Evolutionary conservation across 306 rosid genomes (phyloP).

Genomic region (Cucurbita moschata): DNA sequence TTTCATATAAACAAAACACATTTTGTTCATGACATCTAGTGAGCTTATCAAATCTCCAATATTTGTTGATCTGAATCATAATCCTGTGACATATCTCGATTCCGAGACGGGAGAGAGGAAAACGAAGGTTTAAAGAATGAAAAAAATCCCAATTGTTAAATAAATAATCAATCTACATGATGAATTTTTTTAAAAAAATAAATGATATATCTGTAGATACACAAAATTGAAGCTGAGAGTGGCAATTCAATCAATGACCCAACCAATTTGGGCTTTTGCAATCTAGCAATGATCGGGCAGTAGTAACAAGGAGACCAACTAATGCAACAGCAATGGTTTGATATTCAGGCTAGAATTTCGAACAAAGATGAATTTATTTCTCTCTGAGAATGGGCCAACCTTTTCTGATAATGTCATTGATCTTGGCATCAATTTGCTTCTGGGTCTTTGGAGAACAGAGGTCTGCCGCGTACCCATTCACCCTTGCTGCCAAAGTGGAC

Average conservation of each 20-base stretch:
- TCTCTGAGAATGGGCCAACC: slow-evolving; percentile 95
- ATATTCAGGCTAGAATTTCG: background rate
- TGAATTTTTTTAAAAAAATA: background rate
- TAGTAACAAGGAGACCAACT: background rate
- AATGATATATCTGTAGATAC: background rate
- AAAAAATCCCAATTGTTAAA: background rate
- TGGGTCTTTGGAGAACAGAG: slow-evolving; percentile 66
- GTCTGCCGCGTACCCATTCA: slow-evolving; percentile 79
- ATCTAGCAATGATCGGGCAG: background rate
- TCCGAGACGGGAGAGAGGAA: background rate
- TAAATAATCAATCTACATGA: background rate
- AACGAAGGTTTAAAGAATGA: background rate
- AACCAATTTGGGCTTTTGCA: background rate
- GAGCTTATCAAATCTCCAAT: background rate
- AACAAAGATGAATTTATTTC: background rate
- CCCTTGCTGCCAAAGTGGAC: slow-evolving; percentile 58
- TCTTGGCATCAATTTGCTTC: slow-evolving; percentile 60
- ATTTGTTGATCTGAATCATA: background rate
- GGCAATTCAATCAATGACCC: background rate
- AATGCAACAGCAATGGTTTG: background rate
- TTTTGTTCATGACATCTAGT: background rate
- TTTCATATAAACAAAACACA: background rate
- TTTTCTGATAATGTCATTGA: slow-evolving; percentile 53
- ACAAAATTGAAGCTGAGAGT: background rate
- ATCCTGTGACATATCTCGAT: background rate